Conservation (phyloP, 345 rosid genomes). For the Sisymbrium altissimum region DNA sequence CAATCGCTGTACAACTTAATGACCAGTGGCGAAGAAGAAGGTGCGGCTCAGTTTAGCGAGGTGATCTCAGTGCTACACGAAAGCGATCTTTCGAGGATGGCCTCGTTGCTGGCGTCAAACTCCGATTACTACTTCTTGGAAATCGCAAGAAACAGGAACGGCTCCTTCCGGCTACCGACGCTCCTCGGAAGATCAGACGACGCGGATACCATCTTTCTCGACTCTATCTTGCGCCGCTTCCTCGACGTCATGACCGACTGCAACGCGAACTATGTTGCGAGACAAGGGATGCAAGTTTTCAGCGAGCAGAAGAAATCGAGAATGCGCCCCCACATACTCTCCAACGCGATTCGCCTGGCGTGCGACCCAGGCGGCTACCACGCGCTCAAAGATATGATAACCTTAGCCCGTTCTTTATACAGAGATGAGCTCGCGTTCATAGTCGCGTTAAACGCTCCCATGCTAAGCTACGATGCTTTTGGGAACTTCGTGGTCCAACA, state of each 20-base stretch:
- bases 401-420: neutral
- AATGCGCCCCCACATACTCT: neutral
- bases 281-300: neutral
- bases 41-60: neutral
- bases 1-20: neutral
- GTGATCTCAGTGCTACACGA: neutral
- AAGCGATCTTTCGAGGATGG: neutral
- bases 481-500: neutral
- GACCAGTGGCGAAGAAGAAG: neutral
- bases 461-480: neutral
- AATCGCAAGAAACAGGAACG: neutral
- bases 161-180: neutral
- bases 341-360: neutral
- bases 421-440: neutral
- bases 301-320: neutral
- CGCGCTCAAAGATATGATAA: constrained; percentile 6
- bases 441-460: neutral
- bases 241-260: neutral
- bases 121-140: neutral
- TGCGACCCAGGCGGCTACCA: constrained; percentile 5
- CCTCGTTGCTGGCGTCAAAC: neutral
- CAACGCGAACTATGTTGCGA: neutral
- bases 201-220: neutral
- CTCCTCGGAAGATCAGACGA: constrained; percentile 3
- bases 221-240: neutral